Conservation (phyloP, 2,329 filamentous ascomycete species). For the Diaporthe ilicicola region DNA sequence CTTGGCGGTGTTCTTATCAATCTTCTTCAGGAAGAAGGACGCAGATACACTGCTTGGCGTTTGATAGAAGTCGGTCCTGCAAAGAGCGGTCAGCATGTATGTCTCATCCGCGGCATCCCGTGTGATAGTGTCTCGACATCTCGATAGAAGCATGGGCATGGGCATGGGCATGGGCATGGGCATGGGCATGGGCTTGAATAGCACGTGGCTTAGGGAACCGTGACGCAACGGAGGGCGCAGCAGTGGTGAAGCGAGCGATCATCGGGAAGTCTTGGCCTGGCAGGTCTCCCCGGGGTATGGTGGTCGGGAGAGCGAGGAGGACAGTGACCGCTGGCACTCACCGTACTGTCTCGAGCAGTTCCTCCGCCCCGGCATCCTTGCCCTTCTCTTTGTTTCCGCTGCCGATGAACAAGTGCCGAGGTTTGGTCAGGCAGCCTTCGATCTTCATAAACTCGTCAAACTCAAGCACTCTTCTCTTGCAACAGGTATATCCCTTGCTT, state of each 20-base stretch:
- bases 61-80: constrained; percentile 92
- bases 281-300: not conserved
- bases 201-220: constrained; percentile 13
- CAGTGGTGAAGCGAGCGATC: not conserved
- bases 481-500: constrained; percentile 97
- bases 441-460: constrained; percentile 99
- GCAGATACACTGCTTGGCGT: constrained; percentile 85
- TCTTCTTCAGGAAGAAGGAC: constrained; percentile 96
- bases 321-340: constrained; percentile 48
- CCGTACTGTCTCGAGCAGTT: constrained; percentile 81
- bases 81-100: constrained; percentile 7
- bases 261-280: constrained; percentile 2
- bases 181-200: not conserved
- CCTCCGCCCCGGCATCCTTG: constrained; percentile 62
- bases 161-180: not conserved
- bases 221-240: constrained; percentile 13
- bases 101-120: not conserved
- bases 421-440: constrained; percentile 85
- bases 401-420: constrained; percentile 84
- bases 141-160: not conserved
- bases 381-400: constrained; percentile 72
- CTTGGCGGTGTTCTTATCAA: constrained; percentile 80
- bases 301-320: not conserved
- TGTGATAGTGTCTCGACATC: constrained; percentile 8
- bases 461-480: constrained; percentile 92